Evolutionary conservation across 1,139 yeast species (phyloP), one percentile per base, ranked within the genome.

Genomic region (Protomyces pachydermus): DNA sequence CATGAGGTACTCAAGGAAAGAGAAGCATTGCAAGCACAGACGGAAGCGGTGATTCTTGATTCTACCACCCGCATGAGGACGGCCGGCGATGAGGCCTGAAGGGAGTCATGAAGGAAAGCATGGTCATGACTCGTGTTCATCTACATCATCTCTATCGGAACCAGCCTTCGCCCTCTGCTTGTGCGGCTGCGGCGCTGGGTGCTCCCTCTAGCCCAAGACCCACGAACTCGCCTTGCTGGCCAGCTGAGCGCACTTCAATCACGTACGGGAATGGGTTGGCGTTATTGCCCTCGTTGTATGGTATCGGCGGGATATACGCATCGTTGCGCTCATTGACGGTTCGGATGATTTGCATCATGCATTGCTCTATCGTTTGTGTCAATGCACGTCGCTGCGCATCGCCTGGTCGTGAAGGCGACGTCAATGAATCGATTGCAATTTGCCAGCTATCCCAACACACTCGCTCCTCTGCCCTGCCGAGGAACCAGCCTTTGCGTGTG

Each of bases 241-340:
- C 48, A n/a, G 48, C 48, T 18, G 48, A n/a, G 48, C 74, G 72
- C 0, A 78, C 71, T 12, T 73, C 71, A 10, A 81, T 75, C 60
- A 75, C 74, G 71, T 84, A 87, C 0, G 89, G 89, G 70, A 87
- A 88, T 3, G 93, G 91, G 18, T 84, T 76, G 32, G 32, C 32
- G 12, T 12, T 42, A 3, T 18, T 18, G 38, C 82, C 77, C 12
- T 85, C 90, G 14, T 85, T 77, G 1, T 88, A 81, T 4, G 87
- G 83, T 23, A 88, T 86, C 0, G 89, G 88, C 1, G 95, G 95
- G 2, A 88, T 84, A 69, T 86, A 91, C 61, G 79, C 82, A 70
- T 83, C 85, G 70, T 85, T 79, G 3, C 62, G 23, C 20, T 73
- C 70, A 70, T 86, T 88, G 16, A 80, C 83, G 28, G 79, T 80